A percentile compares a stretch with the other conserved stretches of the same genome.
These are phyloP conservation scores for Cercospora sojina DNA, from an alignment of 2,329 filamentous ascomycete genomes.

Conservation along the genomic window DNA sequence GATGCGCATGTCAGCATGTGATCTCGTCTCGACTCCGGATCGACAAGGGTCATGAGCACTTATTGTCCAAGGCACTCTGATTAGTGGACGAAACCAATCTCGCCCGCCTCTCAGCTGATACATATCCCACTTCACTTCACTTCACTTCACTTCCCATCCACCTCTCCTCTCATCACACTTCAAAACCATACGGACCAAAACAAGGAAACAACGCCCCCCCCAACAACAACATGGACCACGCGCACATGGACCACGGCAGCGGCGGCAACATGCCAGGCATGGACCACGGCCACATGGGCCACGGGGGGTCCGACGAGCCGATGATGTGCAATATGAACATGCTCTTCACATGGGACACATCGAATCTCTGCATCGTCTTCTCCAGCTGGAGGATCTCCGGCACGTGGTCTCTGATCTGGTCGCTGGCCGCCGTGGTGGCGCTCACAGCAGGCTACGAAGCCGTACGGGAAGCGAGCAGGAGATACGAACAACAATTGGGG, in stretches of 20 bases:
- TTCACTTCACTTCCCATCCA: not conserved
- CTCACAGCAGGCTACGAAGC: conserved; percentile 92
- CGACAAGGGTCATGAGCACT: conserved; percentile 8
- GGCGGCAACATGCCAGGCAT: conserved; percentile 8
- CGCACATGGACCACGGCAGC: conserved; percentile 24
- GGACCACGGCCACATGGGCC: conserved; percentile 49
- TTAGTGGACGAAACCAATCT: not conserved
- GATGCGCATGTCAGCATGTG: not conserved
- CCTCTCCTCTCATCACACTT: not conserved
- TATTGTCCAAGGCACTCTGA: not conserved
- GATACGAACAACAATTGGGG: conserved; percentile 64
- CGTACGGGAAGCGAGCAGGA: conserved; percentile 71
- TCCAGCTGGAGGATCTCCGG: conserved; percentile 81
- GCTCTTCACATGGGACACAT: conserved; percentile 96
- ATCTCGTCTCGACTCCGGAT: not conserved
- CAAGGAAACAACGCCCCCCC: not conserved
- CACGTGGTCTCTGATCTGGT: conserved; percentile 71
- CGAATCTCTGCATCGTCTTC: conserved; percentile 95
- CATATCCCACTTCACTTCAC: not conserved
- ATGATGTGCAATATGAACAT: conserved; percentile 81
- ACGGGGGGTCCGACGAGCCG: conserved; percentile 55
- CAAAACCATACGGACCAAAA: not conserved
- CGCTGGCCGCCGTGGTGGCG: conserved; percentile 76
- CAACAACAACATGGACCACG: conserved; percentile 12
- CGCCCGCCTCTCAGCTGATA: not conserved